phyloP scores from a whole-genome alignment of 345 rosid genomes.

The Salix koriyanagi region DNA sequence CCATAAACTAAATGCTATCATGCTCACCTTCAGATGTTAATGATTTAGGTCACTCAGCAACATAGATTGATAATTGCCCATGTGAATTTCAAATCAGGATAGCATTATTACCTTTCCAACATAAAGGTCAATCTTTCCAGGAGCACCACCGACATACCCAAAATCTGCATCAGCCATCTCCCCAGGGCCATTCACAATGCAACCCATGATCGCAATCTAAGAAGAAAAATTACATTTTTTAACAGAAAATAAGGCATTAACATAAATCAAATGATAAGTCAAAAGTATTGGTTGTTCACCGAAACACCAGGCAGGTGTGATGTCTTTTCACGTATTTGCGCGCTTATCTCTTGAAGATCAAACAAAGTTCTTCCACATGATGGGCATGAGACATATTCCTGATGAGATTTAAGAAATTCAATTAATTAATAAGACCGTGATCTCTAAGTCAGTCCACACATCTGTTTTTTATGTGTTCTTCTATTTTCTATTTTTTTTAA shows the following conservation, averaged over 20 bases:
- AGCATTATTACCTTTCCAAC: conserved; percentile 76
- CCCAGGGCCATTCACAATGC: conserved; percentile 98
- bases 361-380: conserved; percentile 97
- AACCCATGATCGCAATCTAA: conserved; percentile 97
- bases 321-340: conserved; percentile 84
- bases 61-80: neutral
- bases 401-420: conserved; percentile 15
- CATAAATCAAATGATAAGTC: neutral
- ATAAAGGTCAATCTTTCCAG: conserved; percentile 92
- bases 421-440: conserved; percentile 1
- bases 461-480: neutral
- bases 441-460: neutral
- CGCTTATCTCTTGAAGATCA: conserved; percentile 95
- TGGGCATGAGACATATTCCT: conserved; percentile 97
- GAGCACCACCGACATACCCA: conserved; percentile 95
- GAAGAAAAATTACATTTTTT: neutral
- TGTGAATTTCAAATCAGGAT: conserved; percentile 1
- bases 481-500: neutral
- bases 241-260: neutral
- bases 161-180: conserved; percentile 99
- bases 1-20: neutral
- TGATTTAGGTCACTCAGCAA: neutral
- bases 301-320: conserved; percentile 97
- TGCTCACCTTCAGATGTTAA: neutral
- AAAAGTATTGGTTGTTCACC: conserved; percentile 37